phyloP scores from a whole-genome alignment of 2,329 filamentous ascomycete genomes.

The Alternaria hordeiaustralica region DNA sequence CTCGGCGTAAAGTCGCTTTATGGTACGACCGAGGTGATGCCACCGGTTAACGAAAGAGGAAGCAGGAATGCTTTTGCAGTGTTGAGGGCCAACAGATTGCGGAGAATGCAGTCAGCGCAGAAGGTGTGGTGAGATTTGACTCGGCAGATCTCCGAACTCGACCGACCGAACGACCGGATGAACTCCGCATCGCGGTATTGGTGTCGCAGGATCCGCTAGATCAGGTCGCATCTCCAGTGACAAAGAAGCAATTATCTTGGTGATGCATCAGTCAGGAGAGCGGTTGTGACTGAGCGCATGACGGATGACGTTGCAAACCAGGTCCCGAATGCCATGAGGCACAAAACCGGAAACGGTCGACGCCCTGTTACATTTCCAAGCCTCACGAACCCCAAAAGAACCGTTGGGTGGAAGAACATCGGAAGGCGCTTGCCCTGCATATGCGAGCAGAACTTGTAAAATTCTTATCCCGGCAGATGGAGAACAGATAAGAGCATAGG shows the following conservation, averaged over 20 bases:
- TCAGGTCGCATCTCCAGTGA: not conserved
- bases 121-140: not conserved
- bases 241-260: conserved; percentile 6
- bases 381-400: not conserved
- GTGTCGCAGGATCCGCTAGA: conserved; percentile 5
- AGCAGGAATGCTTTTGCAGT: conserved; percentile 1
- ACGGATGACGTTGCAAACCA: conserved; percentile 3
- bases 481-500: not conserved
- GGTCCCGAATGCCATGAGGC: conserved; percentile 1
- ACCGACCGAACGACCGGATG: not conserved
- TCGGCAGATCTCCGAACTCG: conserved; percentile 4
- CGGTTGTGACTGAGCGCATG: not conserved
- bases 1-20: conserved; percentile 6
- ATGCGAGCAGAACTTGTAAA: not conserved
- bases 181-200: conserved; percentile 1
- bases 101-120: not conserved
- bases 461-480: not conserved
- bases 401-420: conserved; percentile 5
- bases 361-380: not conserved
- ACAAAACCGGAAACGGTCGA: conserved; percentile 3
- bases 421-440: conserved; percentile 3
- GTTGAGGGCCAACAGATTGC: conserved; percentile 2
- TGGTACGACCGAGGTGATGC: not conserved
- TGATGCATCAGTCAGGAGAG: not conserved
- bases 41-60: not conserved